phyloP scores from a whole-genome alignment of 768 basidiomycete genomes.

The Clathrus columnatus region DNA sequence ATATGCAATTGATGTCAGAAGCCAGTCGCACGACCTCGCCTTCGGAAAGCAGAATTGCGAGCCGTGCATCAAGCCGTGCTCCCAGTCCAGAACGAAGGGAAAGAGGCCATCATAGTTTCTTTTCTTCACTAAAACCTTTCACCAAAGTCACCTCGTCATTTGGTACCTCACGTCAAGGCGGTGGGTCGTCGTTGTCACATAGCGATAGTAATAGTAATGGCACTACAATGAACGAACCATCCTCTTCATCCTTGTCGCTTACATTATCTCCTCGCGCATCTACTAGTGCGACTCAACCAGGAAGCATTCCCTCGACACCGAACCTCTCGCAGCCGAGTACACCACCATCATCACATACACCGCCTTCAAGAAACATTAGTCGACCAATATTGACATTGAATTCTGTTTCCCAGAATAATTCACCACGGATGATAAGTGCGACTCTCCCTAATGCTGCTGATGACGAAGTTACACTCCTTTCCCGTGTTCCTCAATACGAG shows the following conservation, averaged over 20 bases:
- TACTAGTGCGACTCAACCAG: neutral
- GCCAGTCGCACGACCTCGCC: slow-evolving; percentile 22
- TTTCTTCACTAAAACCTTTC: slow-evolving; percentile 9
- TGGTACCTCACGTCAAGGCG: slow-evolving; percentile 55
- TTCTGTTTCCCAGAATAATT: neutral
- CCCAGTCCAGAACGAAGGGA: slow-evolving; percentile 47
- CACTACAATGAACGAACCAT: slow-evolving; percentile 33
- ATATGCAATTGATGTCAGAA: slow-evolving; percentile 39
- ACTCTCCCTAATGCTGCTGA: neutral
- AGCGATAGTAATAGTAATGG: slow-evolving; percentile 19
- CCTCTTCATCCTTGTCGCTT: slow-evolving; percentile 13
- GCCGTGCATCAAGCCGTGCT: slow-evolving; percentile 34
- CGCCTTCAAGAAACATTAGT: neutral
- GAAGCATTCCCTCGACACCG: slow-evolving; percentile 13
- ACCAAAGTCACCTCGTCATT: slow-evolving; percentile 20
- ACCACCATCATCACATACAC: neutral
- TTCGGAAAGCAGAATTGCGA: slow-evolving; percentile 21
- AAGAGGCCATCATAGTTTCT: slow-evolving; percentile 25
- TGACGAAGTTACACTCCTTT: slow-evolving; percentile 40
- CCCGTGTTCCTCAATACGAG: slow-evolving; percentile 76
- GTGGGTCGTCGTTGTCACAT: slow-evolving; percentile 47
- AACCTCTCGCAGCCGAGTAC: slow-evolving; percentile 12
- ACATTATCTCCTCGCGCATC: slow-evolving; percentile 8
- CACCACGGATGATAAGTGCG: neutral
- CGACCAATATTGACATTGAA: neutral